phyloP scores from a whole-genome alignment of 2,329 filamentous ascomycete genomes.

The Trichoderma cornu-damae region DNA sequence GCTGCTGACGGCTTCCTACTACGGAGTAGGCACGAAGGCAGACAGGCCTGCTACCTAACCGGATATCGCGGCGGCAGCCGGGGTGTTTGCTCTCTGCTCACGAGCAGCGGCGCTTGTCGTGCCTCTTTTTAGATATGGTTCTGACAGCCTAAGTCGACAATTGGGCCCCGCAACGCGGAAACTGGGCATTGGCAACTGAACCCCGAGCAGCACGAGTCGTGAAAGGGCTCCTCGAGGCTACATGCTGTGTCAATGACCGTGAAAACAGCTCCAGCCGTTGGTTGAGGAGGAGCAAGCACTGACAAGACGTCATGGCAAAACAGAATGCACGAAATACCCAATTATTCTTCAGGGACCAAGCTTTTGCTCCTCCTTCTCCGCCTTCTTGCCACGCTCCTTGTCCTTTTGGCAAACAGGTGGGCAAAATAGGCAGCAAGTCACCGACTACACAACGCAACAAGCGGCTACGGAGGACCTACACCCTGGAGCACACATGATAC shows the following conservation, averaged over 20 bases:
- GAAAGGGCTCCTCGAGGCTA: neutral
- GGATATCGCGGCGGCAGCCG: slow-evolving; percentile 15
- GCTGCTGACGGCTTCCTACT: no score
- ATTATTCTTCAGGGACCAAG: no score
- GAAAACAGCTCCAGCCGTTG: neutral
- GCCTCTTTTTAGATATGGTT: slow-evolving; percentile 19
- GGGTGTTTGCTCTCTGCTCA: slow-evolving; percentile 4
- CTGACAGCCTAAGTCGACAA: slow-evolving; percentile 14
- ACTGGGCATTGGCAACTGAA: neutral
- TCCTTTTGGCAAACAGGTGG: neutral
- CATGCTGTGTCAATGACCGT: neutral
- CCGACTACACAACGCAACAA: neutral
- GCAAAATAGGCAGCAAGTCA: neutral
- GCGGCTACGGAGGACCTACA: neutral
- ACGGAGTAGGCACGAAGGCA: no score
- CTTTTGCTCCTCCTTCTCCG: no score
- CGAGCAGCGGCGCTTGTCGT: slow-evolving; percentile 10
- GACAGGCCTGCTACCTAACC: slow-evolving; percentile 5
- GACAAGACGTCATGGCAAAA: no score
- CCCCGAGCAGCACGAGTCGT: slow-evolving; percentile 2
- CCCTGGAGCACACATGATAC: neutral
- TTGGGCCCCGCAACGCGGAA: slow-evolving; percentile 1
- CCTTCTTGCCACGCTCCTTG: neutral
- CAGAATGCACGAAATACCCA: neutral
- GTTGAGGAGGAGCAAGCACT: neutral